Evolutionary conservation across 2,329 filamentous ascomycete species (phyloP), one percentile per base, ranked within the genome.

Genomic region (Aureobasidium subglaciale): DNA sequence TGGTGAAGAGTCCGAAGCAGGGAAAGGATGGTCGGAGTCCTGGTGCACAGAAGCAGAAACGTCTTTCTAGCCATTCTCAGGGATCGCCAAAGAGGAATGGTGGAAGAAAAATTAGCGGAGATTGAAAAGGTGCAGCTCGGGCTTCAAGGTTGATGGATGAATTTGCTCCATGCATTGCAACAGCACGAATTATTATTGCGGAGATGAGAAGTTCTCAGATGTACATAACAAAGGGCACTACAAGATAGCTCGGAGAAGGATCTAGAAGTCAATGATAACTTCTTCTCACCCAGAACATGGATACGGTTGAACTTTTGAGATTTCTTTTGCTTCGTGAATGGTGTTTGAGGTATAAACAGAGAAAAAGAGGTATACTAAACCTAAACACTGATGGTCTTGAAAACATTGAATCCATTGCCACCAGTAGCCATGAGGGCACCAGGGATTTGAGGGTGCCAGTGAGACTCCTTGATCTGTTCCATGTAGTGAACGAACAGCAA

Each of bases 381-480:
- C 59, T 64, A 71, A 27, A 71, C 69, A 60, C 69, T 71, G 56
- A 72, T 72, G 9, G 70, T 72, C 63, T 70, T 72, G 59, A 72
- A 71, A 15, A 71, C 68, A 24, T 60, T 64, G 72, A 99, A 96
- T 50, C 84, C 84, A 71, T 85, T 85, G 66, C 90, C 87, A 9
- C 93, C 93, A 0, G 93, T 99, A 2, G 90, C 90, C 73, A 97
- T 85, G 59, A 97, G 74, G 30, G 84, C 85, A 27, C 93, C 93
- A 0, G 90, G 88, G 68, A 97, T 96, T 75, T 99, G 93, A 30
- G 87, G 88, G 74, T 97, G 92, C 92, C 93, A 99, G 74, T 99
- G 93, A 34, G 91, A 75, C 74, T 99, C 93, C 81, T 96, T 97
- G 56, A 90, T 90, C 64, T 89, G 85, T 65, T 95, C 87, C 76